phyloP scores from a whole-genome alignment of 1,139 yeast species.

The Spencermartinsiella ligniputridi region DNA sequence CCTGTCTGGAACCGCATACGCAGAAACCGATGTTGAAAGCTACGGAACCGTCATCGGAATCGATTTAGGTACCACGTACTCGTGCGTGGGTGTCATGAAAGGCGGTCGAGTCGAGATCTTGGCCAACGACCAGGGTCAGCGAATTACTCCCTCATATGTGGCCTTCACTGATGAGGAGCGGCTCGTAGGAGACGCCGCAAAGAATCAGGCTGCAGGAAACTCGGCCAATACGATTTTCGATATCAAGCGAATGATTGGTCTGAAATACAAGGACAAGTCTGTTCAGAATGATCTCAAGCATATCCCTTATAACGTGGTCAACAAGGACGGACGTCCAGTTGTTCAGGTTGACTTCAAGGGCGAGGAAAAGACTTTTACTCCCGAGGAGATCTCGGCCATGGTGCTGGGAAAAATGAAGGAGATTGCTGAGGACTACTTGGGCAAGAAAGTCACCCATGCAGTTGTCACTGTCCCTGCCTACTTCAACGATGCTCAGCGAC shows the following conservation, averaged over 20 bases:
- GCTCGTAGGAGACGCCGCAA: constrained; percentile 97
- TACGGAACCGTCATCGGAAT: constrained; percentile 78
- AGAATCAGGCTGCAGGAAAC: constrained; percentile 97
- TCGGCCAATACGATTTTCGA: constrained; percentile 94
- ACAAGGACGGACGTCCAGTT: constrained; percentile 73
- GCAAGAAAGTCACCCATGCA: constrained; percentile 85
- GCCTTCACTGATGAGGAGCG: constrained; percentile 96
- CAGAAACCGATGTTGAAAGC: constrained; percentile 45
- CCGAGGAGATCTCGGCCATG: constrained; percentile 92
- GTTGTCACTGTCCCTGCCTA: constrained; percentile 97
- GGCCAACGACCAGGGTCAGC: constrained; percentile 98
- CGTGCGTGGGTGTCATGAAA: constrained; percentile 96
- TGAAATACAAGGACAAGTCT: constrained; percentile 65
- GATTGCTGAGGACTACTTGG: constrained; percentile 88
- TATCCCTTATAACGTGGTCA: constrained; percentile 66
- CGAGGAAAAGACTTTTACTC: constrained; percentile 68
- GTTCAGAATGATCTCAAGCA: constrained; percentile 82
- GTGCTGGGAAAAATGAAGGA: constrained; percentile 87
- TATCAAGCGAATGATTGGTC: constrained; percentile 87
- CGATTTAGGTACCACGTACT: constrained; percentile 96
- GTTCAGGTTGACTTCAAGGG: constrained; percentile 68
- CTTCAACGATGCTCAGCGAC: constrained; percentile 98
- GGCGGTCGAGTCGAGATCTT: constrained; percentile 88
- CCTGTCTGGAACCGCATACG: constrained; percentile 42
- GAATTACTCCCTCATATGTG: constrained; percentile 96